A percentile compares a stretch with the other conserved stretches of the same genome.
Conservation (phyloP, 257 asterid genomes). For the Nicotiana obtusifolia region DNA sequence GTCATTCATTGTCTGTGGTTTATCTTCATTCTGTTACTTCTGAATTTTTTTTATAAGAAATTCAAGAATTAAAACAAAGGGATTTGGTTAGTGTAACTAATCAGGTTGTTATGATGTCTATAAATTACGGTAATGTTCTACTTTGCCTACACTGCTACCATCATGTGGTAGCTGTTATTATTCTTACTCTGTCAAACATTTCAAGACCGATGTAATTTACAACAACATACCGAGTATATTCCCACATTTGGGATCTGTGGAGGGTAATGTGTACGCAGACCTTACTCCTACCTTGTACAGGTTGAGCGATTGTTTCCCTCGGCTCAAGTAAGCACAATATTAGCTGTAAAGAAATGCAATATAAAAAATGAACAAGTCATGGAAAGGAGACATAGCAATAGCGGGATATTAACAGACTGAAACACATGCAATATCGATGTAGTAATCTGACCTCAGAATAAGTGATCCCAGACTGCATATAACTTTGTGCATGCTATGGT, state of each 20-base stretch:
- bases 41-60: background rate
- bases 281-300: no score
- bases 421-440: background rate
- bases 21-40: no score
- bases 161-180: background rate
- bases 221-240: no score
- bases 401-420: no score
- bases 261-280: no score
- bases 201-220: background rate
- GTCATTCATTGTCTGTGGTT: background rate
- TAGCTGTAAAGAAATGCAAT: no score
- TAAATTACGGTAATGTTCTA: background rate
- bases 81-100: background rate
- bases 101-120: background rate
- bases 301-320: no score
- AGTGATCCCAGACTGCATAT: background rate
- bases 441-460: background rate
- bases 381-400: no score
- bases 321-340: no score
- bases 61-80: background rate
- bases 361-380: no score
- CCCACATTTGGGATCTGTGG: fast-evolving
- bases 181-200: background rate
- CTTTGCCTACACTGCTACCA: background rate
- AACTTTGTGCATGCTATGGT: background rate